Evolutionary conservation across 768 basidiomycete species (phyloP).

Genomic region (Suillus bovinus): DNA sequence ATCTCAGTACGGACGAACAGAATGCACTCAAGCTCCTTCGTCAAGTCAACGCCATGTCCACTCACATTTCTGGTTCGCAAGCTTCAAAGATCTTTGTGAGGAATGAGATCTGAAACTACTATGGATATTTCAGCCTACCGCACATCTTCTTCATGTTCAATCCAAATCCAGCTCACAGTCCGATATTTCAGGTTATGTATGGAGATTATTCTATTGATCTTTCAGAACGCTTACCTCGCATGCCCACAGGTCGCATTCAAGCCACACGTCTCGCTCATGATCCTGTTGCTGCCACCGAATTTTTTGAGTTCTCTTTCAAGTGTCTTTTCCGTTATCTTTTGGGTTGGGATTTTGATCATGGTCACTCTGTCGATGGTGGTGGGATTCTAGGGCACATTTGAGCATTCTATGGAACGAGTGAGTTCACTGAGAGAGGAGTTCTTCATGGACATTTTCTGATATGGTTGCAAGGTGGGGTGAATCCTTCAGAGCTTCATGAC

Average conservation of each 20-base stretch:
- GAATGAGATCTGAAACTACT: conserved; percentile 29
- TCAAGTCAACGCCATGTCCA: conserved; percentile 32
- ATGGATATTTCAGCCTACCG: conserved; percentile 30
- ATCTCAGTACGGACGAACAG: conserved; percentile 17
- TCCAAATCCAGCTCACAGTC: conserved; percentile 22
- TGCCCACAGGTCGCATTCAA: background rate
- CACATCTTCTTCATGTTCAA: conserved; percentile 31
- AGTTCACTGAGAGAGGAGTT: too few relatives aligned
- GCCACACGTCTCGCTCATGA: background rate
- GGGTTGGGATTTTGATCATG: too few relatives aligned
- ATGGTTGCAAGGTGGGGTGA: too few relatives aligned
- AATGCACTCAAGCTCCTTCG: conserved; percentile 24
- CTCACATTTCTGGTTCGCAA: conserved; percentile 32
- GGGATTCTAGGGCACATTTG: too few relatives aligned
- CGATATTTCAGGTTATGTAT: conserved; percentile 21
- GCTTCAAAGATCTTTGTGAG: conserved; percentile 25
- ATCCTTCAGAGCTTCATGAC: too few relatives aligned
- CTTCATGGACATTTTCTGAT: too few relatives aligned
- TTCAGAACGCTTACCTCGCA: background rate
- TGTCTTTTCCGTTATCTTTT: too few relatives aligned
- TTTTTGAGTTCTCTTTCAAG: too few relatives aligned
- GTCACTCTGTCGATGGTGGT: too few relatives aligned
- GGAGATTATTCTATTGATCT: background rate
- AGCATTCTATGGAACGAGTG: too few relatives aligned
- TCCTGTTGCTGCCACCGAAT: too few relatives aligned